Evolutionary conservation across 495 filamentous ascomycete genomes (phyloP), one percentile per base, ranked within the genome.

Genomic region (Aspergillus olivimuriae): DNA sequence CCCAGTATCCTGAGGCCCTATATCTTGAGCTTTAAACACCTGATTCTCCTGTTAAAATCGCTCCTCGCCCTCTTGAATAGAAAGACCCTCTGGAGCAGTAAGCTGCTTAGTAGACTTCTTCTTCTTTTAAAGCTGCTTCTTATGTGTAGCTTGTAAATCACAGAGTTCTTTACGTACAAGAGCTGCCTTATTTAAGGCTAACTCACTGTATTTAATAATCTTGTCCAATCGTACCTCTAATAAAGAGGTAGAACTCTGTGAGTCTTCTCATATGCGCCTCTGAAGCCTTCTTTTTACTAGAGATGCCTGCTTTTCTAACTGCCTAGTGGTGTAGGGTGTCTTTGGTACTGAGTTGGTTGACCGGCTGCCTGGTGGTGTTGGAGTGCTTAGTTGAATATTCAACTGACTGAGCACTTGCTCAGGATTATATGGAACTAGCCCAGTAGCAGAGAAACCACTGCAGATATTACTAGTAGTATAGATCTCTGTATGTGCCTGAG

Each of bases 301-400:
- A 38, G 34, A 17, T 16, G 34, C 18, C 34, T 38, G 34, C 34
- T 19, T 38, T 38, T 38, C 34, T 17, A 38, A 18, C 34, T 38
- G 34, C 34, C 34, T 17, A 18, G 37, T 39, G n/a, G 37, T 39
- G n/a, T n/a, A n/a, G n/a, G n/a, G n/a, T n/a, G n/a, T n/a, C n/a
- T n/a, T n/a, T n/a, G n/a, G n/a, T n/a, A 39, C 37, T 39, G 37
- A 39, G 28, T 39, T 39, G 17, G 36, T 39, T 39, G 19, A 39
- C 24, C 36, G 36, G 24, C 36, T 39, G 21, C 20, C 20, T 39
- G 37, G 37, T 39, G 37, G 3, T 39, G 17, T 22, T 24, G 37
- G 21, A 19, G 37, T 39, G 12, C 14, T 15, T 6, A 24, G 37
- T 14, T 39, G 20, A 39, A 24, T 24, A 39, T 24, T 26, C 5